phyloP scores from a whole-genome alignment of 345 rosid genomes.

The Brassica nigra region DNA sequence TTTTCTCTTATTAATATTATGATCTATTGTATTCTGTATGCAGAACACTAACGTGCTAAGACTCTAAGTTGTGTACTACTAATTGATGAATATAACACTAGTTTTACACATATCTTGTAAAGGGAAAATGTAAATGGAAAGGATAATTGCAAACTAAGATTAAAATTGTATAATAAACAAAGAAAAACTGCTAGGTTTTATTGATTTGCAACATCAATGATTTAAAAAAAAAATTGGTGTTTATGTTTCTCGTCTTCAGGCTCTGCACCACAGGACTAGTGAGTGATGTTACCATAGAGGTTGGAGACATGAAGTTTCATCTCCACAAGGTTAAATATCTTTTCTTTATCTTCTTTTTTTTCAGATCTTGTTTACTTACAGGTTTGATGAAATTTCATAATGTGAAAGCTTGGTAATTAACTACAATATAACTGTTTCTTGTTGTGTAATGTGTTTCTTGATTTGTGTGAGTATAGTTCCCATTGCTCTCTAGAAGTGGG shows the following conservation, averaged over 20 bases:
- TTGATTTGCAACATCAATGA: background rate
- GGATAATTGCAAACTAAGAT: no score
- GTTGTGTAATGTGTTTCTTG: background rate
- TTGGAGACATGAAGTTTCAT: conserved; percentile 66
- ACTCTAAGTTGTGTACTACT: background rate
- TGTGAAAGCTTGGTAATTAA: background rate
- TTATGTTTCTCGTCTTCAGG: conserved; percentile 44
- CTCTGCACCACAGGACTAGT: conserved; percentile 68
- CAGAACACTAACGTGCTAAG: background rate
- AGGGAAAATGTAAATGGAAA: background rate
- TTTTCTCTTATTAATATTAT: background rate
- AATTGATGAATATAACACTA: background rate
- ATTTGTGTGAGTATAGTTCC: conserved; percentile 49
- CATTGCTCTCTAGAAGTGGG: conserved; percentile 71
- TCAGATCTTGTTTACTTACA: background rate
- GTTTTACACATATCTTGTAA: background rate
- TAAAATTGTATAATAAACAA: background rate
- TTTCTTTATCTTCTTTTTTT: background rate
- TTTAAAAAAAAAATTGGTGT: background rate
- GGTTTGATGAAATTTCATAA: background rate
- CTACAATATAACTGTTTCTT: background rate
- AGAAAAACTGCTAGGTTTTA: background rate
- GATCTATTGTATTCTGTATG: no score
- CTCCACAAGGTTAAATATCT: conserved; percentile 69
- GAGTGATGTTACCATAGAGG: conserved; percentile 69